Evolutionary conservation across 192 early-diverging fungal genomes (phyloP), one percentile per base, ranked within the genome.

Genomic region (Geosiphon pyriformis): DNA sequence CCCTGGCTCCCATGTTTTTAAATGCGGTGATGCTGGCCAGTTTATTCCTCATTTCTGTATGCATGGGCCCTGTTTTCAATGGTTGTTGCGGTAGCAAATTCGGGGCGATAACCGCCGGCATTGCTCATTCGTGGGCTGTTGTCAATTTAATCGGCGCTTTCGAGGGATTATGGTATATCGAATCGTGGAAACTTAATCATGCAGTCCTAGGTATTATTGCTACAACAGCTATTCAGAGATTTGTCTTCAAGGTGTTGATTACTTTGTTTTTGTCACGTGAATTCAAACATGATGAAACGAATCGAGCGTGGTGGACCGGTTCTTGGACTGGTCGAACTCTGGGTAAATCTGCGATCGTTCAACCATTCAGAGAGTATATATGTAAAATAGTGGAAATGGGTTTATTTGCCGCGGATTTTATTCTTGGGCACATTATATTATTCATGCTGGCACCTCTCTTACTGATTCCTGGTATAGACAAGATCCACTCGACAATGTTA

Each of bases 341-440:
- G 73, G 87, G 89, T 59, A 51, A 51, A 11, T 70, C 63, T 66
- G 79, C 75, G 61, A 75, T 90, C 42, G 85, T 84, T 23, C 87
- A 88, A 71, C 87, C 88, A 4, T 70, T 89, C 72, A 88, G 92
- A 47, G 92, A 93, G 73, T 90, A 78, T 68, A 46, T 89, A 46
- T 90, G 89, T 80, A 94, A 94, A 80, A 83, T 88, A 53, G 84
- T 92, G 35, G 92, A 94, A 75, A 88, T 89, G 88, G 82, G 82
- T 4, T 77, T 87, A 65, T 94, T 91, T 76, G 75, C 92, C 2
- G 82, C 83, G 15, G 90, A 92, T 55, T 88, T 94, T 75, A 72
- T 92, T 18, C 74, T 89, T 27, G 87, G 90, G 0, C 92, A 92
- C 50, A 52, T 88, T 49, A 83, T 92, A 34, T 65, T 92, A 42